A percentile compares a stretch with the other conserved stretches of the same genome.
Conservation (phyloP, 1,139 yeast genomes). For the Trichomonascaceae sp. region DNA sequence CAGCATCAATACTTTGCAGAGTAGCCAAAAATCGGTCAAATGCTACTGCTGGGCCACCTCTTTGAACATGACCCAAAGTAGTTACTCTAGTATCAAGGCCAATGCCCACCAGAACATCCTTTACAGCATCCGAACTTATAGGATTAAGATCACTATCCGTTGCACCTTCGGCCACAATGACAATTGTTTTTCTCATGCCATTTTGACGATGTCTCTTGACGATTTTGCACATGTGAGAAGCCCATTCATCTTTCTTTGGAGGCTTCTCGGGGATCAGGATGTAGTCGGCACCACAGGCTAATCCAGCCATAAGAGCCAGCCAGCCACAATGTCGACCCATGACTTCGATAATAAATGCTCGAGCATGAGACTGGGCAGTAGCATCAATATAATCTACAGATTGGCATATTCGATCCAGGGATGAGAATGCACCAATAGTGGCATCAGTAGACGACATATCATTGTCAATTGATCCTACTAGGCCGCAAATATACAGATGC, state of each 20-base stretch:
- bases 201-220: slow-evolving; percentile 71
- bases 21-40: slow-evolving; percentile 87
- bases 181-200: slow-evolving; percentile 92
- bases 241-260: slow-evolving; percentile 62
- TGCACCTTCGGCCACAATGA: slow-evolving; percentile 97
- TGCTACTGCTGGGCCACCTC: slow-evolving; percentile 98
- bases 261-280: slow-evolving; percentile 91
- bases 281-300: slow-evolving; percentile 92
- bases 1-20: slow-evolving; percentile 96
- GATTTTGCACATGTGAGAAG: slow-evolving; percentile 53
- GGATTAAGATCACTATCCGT: slow-evolving; percentile 76
- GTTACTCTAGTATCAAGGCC: slow-evolving; percentile 94
- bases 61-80: slow-evolving; percentile 92
- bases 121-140: slow-evolving; percentile 72
- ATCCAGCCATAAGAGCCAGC: slow-evolving; percentile 95
- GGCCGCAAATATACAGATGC: slow-evolving; percentile 83
- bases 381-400: slow-evolving; percentile 95
- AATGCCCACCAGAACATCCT: slow-evolving; percentile 68
- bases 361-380: slow-evolving; percentile 92
- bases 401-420: slow-evolving; percentile 87
- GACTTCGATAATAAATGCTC: slow-evolving; percentile 96
- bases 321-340: slow-evolving; percentile 99
- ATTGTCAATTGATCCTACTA: slow-evolving; percentile 95
- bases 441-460: slow-evolving; percentile 97
- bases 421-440: slow-evolving; percentile 93